Evolutionary conservation across 2,329 filamentous ascomycete genomes (phyloP).

Genomic region (Penicillium brevicompactum): DNA sequence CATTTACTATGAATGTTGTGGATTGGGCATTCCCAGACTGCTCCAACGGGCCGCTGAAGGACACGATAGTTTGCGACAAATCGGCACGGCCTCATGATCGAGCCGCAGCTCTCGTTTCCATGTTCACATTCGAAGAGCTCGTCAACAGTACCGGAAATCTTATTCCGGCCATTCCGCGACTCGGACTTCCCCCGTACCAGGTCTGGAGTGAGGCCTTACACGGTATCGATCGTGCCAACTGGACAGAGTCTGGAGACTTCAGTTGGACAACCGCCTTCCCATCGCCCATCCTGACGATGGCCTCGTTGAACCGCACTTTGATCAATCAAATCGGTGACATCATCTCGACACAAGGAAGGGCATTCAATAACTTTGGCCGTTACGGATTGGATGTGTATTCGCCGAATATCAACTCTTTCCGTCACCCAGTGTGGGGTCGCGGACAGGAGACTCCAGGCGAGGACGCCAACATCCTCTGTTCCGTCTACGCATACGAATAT

Average conservation of each 20-base stretch:
- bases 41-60: conserved; percentile 51
- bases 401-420: conserved; percentile 68
- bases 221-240: conserved; percentile 62
- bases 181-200: conserved; percentile 61
- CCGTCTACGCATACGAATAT: conserved; percentile 55
- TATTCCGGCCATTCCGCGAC: conserved; percentile 54
- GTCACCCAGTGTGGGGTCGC: conserved; percentile 65
- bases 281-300: conserved; percentile 63
- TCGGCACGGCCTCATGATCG: conserved; percentile 44
- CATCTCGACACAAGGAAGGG: conserved; percentile 61
- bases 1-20: conserved; percentile 21
- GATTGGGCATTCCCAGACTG: conserved; percentile 53
- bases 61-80: conserved; percentile 55
- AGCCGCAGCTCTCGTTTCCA: conserved; percentile 52
- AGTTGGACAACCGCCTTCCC: conserved; percentile 67
- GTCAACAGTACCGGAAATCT: conserved; percentile 56
- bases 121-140: conserved; percentile 57
- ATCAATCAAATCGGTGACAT: conserved; percentile 59
- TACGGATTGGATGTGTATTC: conserved; percentile 48
- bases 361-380: conserved; percentile 63
- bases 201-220: conserved; percentile 65
- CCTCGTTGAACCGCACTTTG: conserved; percentile 65
- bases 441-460: conserved; percentile 64
- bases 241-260: conserved; percentile 56
- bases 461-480: conserved; percentile 52